A percentile compares a stretch with the other conserved stretches of the same genome.
These are phyloP conservation scores for Coleophoma crateriformis DNA, from an alignment of 2,329 filamentous ascomycete genomes.

Conservation along the genomic window DNA sequence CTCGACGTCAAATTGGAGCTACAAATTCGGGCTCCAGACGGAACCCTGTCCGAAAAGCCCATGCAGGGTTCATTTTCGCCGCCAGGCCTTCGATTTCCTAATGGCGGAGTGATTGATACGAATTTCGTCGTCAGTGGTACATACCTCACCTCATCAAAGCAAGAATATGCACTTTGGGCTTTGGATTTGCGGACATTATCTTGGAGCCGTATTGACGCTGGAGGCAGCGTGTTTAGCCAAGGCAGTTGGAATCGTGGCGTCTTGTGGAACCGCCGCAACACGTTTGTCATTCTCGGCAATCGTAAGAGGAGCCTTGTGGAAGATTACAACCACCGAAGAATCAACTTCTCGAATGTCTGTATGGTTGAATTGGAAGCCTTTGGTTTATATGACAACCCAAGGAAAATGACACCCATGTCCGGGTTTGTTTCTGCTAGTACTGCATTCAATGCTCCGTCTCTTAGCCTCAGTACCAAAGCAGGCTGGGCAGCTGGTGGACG, in stretches of 20 bases:
- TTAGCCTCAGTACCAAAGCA: conserved; percentile 39
- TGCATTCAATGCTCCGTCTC: conserved; percentile 52
- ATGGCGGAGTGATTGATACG: conserved; percentile 90
- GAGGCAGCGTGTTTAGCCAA: conserved; percentile 88
- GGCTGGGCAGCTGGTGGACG: conserved; percentile 70
- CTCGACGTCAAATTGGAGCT: conserved; percentile 93
- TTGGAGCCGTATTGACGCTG: conserved; percentile 94
- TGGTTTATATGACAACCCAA: conserved; percentile 93
- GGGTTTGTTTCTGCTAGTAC: conserved; percentile 80
- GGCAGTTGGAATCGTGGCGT: conserved; percentile 97
- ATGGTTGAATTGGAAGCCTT: conserved; percentile 97
- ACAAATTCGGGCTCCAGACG: conserved; percentile 81
- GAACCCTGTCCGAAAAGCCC: conserved; percentile 75
- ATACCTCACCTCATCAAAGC: conserved; percentile 94
- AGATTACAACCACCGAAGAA: conserved; percentile 95
- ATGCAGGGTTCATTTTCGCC: conserved; percentile 87
- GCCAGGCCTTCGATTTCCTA: conserved; percentile 89
- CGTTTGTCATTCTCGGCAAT: conserved; percentile 93
- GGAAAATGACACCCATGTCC: conserved; percentile 71
- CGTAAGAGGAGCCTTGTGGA: conserved; percentile 90
- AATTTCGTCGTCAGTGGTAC: conserved; percentile 97
- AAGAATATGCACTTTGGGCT: conserved; percentile 97
- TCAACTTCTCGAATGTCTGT: conserved; percentile 96
- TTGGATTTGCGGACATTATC: conserved; percentile 81
- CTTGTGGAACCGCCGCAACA: conserved; percentile 87